Percentiles rank a stretch among this genome's conserved stretches.
Evolutionary conservation across 805 yeast species (phyloP).

Genomic region (Yarrowia osloensis): DNA sequence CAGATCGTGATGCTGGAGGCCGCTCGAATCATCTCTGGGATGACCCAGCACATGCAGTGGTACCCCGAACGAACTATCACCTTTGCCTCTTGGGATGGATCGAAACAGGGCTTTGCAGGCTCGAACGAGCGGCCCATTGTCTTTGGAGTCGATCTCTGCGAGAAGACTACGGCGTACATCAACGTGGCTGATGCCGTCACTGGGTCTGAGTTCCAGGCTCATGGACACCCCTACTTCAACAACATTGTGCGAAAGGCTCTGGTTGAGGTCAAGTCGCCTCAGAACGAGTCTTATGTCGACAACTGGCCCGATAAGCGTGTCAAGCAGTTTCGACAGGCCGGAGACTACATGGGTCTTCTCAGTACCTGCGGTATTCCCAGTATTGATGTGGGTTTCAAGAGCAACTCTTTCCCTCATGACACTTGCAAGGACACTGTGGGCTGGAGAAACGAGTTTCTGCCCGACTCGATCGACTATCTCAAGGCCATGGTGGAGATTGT

Average conservation of each 20-base stretch:
- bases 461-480: constrained; percentile 60
- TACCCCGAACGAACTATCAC: constrained; percentile 77
- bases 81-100: constrained; percentile 82
- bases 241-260: constrained; percentile 51
- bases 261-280: constrained; percentile 22
- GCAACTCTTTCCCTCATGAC: constrained; percentile 48
- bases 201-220: constrained; percentile 55
- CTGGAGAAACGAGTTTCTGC: constrained; percentile 50
- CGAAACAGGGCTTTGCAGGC: constrained; percentile 80
- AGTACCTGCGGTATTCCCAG: constrained; percentile 68
- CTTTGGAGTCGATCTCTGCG: constrained; percentile 53
- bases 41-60: constrained; percentile 72
- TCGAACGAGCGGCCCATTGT: constrained; percentile 74
- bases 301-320: constrained; percentile 34
- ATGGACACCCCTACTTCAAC: constrained; percentile 66
- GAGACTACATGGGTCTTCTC: constrained; percentile 71
- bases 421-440: constrained; percentile 69
- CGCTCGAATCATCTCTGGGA: constrained; percentile 63
- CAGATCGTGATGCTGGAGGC: constrained; percentile 71
- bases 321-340: constrained; percentile 44
- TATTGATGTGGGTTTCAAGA: constrained; percentile 57
- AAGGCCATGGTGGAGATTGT: constrained; percentile 59
- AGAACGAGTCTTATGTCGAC: constrained; percentile 32
- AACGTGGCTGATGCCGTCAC: constrained; percentile 69
- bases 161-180: constrained; percentile 67